Evolutionary conservation across 1,139 yeast species (phyloP).

Genomic region (Suhomyces bokatorum): DNA sequence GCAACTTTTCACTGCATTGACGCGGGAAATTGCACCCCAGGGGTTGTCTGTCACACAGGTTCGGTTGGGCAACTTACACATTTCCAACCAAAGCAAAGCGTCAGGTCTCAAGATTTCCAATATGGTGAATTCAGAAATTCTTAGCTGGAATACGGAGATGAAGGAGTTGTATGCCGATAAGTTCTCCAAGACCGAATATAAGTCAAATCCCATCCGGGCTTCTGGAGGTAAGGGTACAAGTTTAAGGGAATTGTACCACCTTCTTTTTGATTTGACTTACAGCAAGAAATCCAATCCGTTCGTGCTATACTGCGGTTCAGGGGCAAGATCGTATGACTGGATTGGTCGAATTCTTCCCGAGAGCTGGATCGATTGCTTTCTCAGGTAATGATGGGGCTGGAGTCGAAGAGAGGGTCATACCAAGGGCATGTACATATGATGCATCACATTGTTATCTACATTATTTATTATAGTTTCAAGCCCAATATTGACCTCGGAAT

Average conservation of each 20-base stretch:
- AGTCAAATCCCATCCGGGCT: slow-evolving; percentile 36
- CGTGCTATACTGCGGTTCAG: slow-evolving; percentile 51
- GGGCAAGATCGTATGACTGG: slow-evolving; percentile 48
- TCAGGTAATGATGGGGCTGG: slow-evolving; percentile 1
- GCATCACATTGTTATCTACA: neutral
- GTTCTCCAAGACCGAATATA: slow-evolving; percentile 37
- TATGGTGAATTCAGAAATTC: slow-evolving; percentile 38
- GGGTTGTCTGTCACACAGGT: slow-evolving; percentile 47
- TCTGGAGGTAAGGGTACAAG: slow-evolving; percentile 38
- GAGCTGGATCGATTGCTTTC: slow-evolving; percentile 31
- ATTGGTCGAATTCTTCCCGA: slow-evolving; percentile 36
- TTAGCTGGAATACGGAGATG: slow-evolving; percentile 44
- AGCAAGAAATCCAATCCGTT: slow-evolving; percentile 25
- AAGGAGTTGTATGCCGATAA: slow-evolving; percentile 36
- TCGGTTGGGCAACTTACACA: slow-evolving; percentile 48
- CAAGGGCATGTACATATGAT: neutral
- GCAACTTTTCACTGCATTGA: slow-evolving; percentile 38
- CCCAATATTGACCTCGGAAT: too few species aligned
- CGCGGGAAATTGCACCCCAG: slow-evolving; percentile 44
- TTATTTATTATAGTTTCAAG: too few species aligned
- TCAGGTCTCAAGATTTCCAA: slow-evolving; percentile 31
- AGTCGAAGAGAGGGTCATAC: too few species aligned
- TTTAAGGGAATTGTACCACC: slow-evolving; percentile 52
- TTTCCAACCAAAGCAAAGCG: slow-evolving; percentile 34
- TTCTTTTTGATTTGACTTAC: slow-evolving; percentile 56